Base-by-base conservation (phyloP, 306 rosid genomes). In the Fragaria vesca region DNA sequence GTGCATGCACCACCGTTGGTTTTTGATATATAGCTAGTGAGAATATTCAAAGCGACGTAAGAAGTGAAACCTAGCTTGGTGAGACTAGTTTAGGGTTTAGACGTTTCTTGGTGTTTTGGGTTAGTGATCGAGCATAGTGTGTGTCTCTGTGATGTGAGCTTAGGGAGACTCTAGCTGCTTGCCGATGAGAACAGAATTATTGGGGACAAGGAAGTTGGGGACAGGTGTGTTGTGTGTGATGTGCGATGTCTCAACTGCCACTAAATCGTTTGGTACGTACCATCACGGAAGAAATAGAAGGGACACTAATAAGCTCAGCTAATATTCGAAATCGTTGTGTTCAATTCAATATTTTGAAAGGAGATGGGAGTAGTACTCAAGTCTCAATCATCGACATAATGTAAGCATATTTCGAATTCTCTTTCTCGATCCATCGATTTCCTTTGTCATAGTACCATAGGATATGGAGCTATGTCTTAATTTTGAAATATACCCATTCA, bases 81-180 rank as follows among this genome's bases (percentile, higher is more conserved):
- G 68, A 30, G 68, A 62, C 68, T 62, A 28, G 68, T 66, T 34
- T 66, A 36, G 71, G 71, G 47, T 38, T 38, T 38, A 38, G 28
- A 36, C 71, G 48, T 38, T n/a, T 66, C 71, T 66, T 38, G 48
- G 28, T 66, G 28, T 66, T 38, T 38, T 66, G 71, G 71, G 26
- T 38, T 1, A 18, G 21, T 66, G 48, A 20, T 36, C 46, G 8
- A 66, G 71, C 7, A 30, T 62, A 32, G 50, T 12, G 47, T 21
- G 62, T 55, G 13, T 55, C 30, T n/a, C 4, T 55, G 15, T 40
- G 58, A 45, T 38, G 51, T 21, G 28, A 30, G n/a, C 20, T 12
- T 73, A 6, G 76, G 76, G 51, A 13, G 66, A 36, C 54, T 73
- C 66, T 73, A 72, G 66, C 71, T 40, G 32, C 46, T 18, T 32